These are phyloP conservation scores for Vanderwaltozyma tropicalis DNA, from an alignment of 805 yeast genomes.

Conservation along the genomic window DNA sequence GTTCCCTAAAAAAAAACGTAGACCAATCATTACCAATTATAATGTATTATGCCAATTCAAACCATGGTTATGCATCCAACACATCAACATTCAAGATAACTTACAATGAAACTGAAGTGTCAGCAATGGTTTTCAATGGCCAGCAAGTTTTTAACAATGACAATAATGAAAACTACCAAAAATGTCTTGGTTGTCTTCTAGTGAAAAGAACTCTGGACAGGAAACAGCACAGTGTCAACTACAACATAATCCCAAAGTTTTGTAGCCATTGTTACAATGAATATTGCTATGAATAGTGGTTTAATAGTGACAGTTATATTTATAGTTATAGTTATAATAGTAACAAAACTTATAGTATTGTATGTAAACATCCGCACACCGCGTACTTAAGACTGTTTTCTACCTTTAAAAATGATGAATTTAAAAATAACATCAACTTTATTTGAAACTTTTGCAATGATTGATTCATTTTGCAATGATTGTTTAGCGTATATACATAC, in stretches of 20 bases:
- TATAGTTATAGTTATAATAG: no score
- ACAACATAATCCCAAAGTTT: not conserved
- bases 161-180: slow-evolving; percentile 32
- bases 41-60: slow-evolving; percentile 40
- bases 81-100: slow-evolving; percentile 50
- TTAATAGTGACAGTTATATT: no score
- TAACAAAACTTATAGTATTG: no score
- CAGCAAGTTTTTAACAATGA: slow-evolving; percentile 38
- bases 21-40: slow-evolving; percentile 36
- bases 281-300: not conserved
- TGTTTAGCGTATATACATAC: no score
- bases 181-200: slow-evolving; percentile 49
- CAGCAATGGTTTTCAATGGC: slow-evolving; percentile 41
- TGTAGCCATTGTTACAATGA: not conserved
- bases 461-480: no score
- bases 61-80: slow-evolving; percentile 37
- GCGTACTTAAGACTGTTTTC: no score
- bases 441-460: no score
- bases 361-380: no score
- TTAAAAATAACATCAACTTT: no score
- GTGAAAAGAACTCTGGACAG: slow-evolving; percentile 43
- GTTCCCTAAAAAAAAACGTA: slow-evolving; percentile 26
- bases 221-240: not conserved
- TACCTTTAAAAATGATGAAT: no score
- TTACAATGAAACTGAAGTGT: slow-evolving; percentile 36